Percentiles rank a stretch among this genome's conserved stretches.
These are phyloP conservation scores for Mollisiaceae sp. DNA, from an alignment of 2,329 filamentous ascomycete species.

Conservation along the genomic window DNA sequence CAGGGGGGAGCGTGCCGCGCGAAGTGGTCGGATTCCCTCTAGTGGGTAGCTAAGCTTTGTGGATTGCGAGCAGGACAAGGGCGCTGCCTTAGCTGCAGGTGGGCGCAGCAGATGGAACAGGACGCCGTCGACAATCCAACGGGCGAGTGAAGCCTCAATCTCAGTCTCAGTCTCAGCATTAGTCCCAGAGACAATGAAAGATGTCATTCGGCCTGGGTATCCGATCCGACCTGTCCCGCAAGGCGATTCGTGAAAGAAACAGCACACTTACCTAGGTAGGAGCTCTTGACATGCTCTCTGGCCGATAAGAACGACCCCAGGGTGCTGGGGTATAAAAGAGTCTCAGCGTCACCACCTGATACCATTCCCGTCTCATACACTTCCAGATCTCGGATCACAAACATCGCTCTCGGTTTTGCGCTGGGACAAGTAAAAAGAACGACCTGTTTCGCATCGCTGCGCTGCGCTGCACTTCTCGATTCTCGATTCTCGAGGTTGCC, in stretches of 20 bases:
- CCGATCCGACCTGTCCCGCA: neutral
- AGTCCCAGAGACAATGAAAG: neutral
- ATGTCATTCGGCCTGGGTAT: neutral
- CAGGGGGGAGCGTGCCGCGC: conserved; percentile 5
- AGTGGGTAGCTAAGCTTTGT: conserved; percentile 33
- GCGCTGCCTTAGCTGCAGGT: neutral
- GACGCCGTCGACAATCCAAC: too few species aligned
- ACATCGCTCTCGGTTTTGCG: neutral
- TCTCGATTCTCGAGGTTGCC: neutral
- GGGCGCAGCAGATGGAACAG: neutral
- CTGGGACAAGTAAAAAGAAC: neutral
- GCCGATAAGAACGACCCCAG: neutral
- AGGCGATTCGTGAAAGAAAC: neutral
- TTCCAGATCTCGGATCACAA: conserved; percentile 3
- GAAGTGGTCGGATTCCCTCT: conserved; percentile 4
- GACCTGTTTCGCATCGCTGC: neutral
- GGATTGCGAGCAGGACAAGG: conserved; percentile 10
- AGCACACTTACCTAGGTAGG: neutral
- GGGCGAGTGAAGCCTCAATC: too few species aligned
- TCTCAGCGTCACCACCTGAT: conserved; percentile 24
- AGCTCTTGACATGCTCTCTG: neutral
- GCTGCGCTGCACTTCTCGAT: neutral
- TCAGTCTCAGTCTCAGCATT: neutral
- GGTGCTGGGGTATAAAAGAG: conserved; percentile 16
- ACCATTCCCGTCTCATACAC: conserved; percentile 9